These are phyloP conservation scores for Tagetes erecta DNA, from an alignment of 129 eudicot genomes.

Conservation along the genomic window DNA sequence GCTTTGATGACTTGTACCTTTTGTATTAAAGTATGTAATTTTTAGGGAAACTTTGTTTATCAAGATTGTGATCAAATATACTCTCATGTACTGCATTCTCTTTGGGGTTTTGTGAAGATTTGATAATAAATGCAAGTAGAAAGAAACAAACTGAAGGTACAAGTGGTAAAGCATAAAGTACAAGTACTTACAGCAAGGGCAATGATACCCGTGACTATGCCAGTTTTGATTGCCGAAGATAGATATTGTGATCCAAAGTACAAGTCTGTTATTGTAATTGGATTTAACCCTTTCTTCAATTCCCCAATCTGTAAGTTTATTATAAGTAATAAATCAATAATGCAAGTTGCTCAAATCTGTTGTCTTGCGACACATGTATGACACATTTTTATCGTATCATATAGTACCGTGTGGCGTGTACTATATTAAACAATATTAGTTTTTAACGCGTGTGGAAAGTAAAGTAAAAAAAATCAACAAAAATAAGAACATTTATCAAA, in stretches of 20 bases:
- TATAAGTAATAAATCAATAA: too few species aligned
- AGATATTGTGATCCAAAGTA: conserved; percentile 63
- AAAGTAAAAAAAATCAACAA: background rate
- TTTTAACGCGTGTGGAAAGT: background rate
- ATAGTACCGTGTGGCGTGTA: too few species aligned
- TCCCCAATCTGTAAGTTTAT: conserved; percentile 58
- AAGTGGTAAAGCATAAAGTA: conserved; percentile 22
- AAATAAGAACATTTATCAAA: background rate
- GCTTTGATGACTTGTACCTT: background rate
- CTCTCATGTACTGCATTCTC: conserved; percentile 13
- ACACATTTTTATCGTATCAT: background rate
- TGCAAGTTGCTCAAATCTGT: too few species aligned
- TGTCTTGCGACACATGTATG: background rate
- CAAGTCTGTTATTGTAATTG: conserved; percentile 67
- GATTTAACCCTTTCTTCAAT: conserved; percentile 86
- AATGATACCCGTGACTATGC: conserved; percentile 91
- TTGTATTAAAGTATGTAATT: background rate
- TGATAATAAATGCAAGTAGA: conserved; percentile 20
- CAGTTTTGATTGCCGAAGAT: conserved; percentile 71
- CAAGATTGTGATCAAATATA: background rate
- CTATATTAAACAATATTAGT: too few species aligned
- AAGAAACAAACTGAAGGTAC: conserved; percentile 26
- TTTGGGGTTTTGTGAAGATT: conserved; percentile 18
- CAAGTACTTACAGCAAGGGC: conserved; percentile 76
- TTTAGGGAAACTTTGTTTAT: conserved; percentile 3